Base-by-base conservation (phyloP, 2,329 filamentous ascomycete genomes). In the Stachybotrys chartarum region DNA sequence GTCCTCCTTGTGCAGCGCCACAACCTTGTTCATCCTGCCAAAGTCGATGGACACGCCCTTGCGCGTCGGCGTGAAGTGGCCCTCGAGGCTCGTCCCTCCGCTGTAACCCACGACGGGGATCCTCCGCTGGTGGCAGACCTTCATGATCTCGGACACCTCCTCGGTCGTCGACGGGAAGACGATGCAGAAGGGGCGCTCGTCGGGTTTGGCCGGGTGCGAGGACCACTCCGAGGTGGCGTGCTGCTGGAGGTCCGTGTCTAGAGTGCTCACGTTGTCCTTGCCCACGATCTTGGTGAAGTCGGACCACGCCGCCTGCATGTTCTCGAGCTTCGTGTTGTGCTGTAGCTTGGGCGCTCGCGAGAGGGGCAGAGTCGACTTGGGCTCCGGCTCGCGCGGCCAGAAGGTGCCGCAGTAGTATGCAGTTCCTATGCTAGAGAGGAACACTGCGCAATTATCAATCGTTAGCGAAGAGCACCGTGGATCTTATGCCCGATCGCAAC, bases 11-110 rank as follows among this genome's bases (percentile, higher is more conserved):
- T 96, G 87, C 62, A 97, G 73, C 42, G 79, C 75, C 39, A 96
- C 59, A 53, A 97, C 85, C 67, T 87, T 83, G 72, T 93, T 83
- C 92, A 97, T 96, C 58, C 86, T 82, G 52, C 81, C 80, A 69
- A 96, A 95, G 71, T 96, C 90, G 64, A 97, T 81, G 63, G 89
- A 93, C 35, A 96, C 84, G 18, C 92, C 92, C 56, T 90, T 88
- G 61, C 85, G 78, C 16, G 91, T 96, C 2, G 91, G 84, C 1
- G 90, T 85, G 70, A 89, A 96, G 70, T 96, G 90, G 1, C 92
- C 92, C 72, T 97, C 92, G 35, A 97, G 76, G 64, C 88, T 92
- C 7, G 92, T 96, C 39, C 92, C 92, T 48, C 92, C 92, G 56
- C 87, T 91, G 73, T 91, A 96, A 3, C 86, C 87, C 4, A 90